Evolutionary conservation across 2,329 filamentous ascomycete genomes (phyloP), one percentile per base, ranked within the genome.

Genomic region (Alternaria arbusti): DNA sequence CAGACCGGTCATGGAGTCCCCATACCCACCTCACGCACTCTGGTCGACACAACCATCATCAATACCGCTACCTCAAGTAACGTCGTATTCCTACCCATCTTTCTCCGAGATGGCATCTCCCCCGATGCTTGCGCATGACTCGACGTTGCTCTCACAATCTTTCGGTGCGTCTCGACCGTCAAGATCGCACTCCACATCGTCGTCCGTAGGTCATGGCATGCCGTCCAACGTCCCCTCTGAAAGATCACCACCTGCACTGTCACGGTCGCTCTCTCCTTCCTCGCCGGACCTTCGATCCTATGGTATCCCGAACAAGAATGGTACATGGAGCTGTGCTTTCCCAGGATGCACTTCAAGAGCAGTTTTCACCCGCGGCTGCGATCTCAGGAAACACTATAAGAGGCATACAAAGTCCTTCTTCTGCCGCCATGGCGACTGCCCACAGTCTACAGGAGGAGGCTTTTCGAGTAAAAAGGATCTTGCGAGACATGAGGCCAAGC

Each of bases 391-490:
- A 71, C 87, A 89, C 72, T 88, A 86, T 80, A 88, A 88, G 72
- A 82, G 87, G 13, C 87, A 89, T 74, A 86, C 84, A 26, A 89
- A 89, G 69, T 83, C 86, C 15, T 84, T 89, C 57, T 89, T 88
- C 74, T 89, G 87, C 74, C 85, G 86, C 5, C 82, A 87, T 61
- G 81, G 85, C 52, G 86, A 86, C 12, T 89, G 87, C 72, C 85
- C 86, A 12, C 86, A 89, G 69, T 81, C 86, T 10, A 81, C 79
- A 3, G 83, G 84, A 36, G 86, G 86, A 30, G 87, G 87, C 0
- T 89, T 89, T 72, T 88, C 86, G 7, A 88, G 86, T 71, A 88
- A 88, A 73, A 89, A 89, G 70, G 87, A 89, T 66, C 84, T 87
- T 20, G 85, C 86, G 25, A 79, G 87, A 43, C 87, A 89, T 66